These are phyloP conservation scores for Coprinopsis sp. DNA, from an alignment of 768 basidiomycete genomes.

Conservation along the genomic window DNA sequence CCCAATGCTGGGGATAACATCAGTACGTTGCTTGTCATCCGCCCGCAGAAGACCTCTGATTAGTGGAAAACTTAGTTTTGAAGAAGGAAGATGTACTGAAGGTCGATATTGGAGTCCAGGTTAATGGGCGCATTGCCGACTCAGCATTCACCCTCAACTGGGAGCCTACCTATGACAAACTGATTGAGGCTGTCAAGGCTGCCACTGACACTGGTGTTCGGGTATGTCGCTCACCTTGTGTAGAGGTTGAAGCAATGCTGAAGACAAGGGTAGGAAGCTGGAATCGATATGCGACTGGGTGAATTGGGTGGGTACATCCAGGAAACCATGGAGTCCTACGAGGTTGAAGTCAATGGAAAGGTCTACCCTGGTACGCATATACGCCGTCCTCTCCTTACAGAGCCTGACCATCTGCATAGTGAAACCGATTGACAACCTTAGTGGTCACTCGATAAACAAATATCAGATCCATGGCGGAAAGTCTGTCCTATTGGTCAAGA, in stretches of 20 bases:
- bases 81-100: conserved; percentile 85
- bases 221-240: conserved; percentile 33
- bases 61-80: conserved; percentile 52
- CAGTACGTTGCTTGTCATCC: conserved; percentile 40
- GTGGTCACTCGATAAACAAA: conserved; percentile 86
- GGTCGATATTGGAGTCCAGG: conserved; percentile 96
- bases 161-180: conserved; percentile 84
- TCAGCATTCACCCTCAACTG: conserved; percentile 93
- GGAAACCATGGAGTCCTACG: conserved; percentile 98
- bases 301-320: conserved; percentile 91
- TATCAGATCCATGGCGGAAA: conserved; percentile 96
- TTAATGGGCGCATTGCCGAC: conserved; percentile 91
- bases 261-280: conserved; percentile 66
- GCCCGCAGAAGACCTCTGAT: not conserved
- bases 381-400: not conserved
- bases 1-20: conserved; percentile 90
- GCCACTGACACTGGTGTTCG: conserved; percentile 91
- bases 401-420: conserved; percentile 41
- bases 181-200: conserved; percentile 88
- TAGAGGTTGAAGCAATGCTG: not conserved
- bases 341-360: conserved; percentile 88
- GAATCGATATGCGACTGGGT: conserved; percentile 91
- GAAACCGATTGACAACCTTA: conserved; percentile 90
- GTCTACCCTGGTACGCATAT: conserved; percentile 61
- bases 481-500: conserved; percentile 85